A percentile compares a stretch with the other conserved stretches of the same genome.
Evolutionary conservation across 495 filamentous ascomycete genomes (phyloP).

Genomic region (Penicillium riverlandense): DNA sequence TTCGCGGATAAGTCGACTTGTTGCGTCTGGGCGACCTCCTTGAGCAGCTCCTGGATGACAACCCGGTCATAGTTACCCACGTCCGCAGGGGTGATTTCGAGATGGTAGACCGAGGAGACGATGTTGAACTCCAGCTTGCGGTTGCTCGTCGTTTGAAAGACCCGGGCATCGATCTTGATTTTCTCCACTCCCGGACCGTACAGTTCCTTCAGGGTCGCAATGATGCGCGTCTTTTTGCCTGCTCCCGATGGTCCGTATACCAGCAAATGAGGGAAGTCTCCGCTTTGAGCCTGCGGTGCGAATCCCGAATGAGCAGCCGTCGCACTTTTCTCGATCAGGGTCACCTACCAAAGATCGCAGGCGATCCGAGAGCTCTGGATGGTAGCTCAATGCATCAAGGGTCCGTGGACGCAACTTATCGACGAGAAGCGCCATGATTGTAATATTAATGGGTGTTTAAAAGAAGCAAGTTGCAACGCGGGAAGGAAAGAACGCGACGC

Average conservation of each 20-base stretch:
- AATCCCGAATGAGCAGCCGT: conserved; percentile 1
- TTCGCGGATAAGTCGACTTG: conserved; percentile 86
- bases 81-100: conserved; percentile 96
- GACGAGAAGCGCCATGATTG: conserved; percentile 70
- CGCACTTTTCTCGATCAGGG: neutral
- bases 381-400: conserved; percentile 81
- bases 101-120: conserved; percentile 89
- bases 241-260: conserved; percentile 95
- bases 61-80: conserved; percentile 96
- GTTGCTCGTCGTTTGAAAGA: conserved; percentile 91
- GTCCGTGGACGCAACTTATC: conserved; percentile 91
- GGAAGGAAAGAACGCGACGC: conserved; percentile 25
- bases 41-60: conserved; percentile 89
- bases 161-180: conserved; percentile 92
- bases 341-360: conserved; percentile 73
- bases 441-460: neutral
- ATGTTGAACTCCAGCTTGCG: conserved; percentile 99
- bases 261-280: conserved; percentile 94
- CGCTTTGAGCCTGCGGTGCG: conserved; percentile 70
- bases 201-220: conserved; percentile 85
- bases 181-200: conserved; percentile 91
- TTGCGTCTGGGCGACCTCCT: conserved; percentile 97
- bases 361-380: conserved; percentile 79
- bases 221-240: conserved; percentile 94
- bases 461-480: neutral